Evolutionary conservation across 2,329 filamentous ascomycete species (phyloP).

Genomic region (Beauveria sp.): DNA sequence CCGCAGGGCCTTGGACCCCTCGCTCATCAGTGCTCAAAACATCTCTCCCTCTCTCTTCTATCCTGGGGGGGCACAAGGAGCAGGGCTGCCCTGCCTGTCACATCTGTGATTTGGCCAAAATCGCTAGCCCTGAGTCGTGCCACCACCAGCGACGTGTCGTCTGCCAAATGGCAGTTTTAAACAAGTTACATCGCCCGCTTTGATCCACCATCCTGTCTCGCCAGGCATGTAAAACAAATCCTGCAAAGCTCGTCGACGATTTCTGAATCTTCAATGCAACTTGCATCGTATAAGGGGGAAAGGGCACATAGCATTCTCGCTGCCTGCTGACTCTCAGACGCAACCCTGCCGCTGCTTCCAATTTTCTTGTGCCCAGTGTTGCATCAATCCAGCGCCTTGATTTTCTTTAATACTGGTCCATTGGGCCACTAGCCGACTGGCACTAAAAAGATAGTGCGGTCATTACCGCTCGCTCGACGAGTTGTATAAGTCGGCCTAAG

Average conservation of each 20-base stretch:
- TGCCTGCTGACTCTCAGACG: slow-evolving; percentile 1
- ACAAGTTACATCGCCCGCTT: slow-evolving; percentile 5
- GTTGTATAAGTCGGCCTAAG: slow-evolving; percentile 12
- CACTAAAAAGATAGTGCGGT: slow-evolving; percentile 12
- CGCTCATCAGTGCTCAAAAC: background rate
- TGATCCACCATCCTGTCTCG: slow-evolving; percentile 9
- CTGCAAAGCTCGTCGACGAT: background rate
- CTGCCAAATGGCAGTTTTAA: slow-evolving; percentile 5
- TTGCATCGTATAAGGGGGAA: background rate
- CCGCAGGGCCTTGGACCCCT: background rate
- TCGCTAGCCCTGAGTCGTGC: slow-evolving; percentile 2
- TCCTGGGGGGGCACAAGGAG: background rate
- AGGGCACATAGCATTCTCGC: background rate
- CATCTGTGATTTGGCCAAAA: slow-evolving; percentile 1
- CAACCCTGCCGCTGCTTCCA: slow-evolving; percentile 5
- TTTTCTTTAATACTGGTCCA: slow-evolving; percentile 3
- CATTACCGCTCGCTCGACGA: slow-evolving; percentile 8
- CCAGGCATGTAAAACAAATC: slow-evolving; percentile 5
- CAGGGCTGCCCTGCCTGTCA: slow-evolving; percentile 5
- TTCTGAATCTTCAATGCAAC: background rate
- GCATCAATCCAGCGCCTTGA: slow-evolving; percentile 5
- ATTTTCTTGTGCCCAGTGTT: slow-evolving; percentile 3
- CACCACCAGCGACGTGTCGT: slow-evolving; percentile 1
- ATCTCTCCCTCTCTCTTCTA: background rate
- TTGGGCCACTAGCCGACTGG: slow-evolving; percentile 10